These are phyloP conservation scores for Batrachochytrium dendrobatidis DNA, from an alignment of 371 early-diverging fungal species.

Conservation along the genomic window DNA sequence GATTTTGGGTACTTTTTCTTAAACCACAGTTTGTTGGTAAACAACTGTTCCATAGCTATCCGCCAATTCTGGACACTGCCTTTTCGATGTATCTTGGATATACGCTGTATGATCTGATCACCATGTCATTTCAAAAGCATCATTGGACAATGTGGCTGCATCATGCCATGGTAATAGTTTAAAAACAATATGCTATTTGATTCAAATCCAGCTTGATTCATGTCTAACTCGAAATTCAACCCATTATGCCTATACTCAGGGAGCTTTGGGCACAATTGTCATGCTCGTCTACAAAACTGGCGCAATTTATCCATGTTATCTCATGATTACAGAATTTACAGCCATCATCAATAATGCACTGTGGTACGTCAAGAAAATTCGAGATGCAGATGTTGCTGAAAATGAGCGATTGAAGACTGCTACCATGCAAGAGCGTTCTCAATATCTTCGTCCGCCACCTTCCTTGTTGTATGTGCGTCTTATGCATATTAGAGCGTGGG, in stretches of 20 bases:
- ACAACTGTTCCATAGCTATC: not conserved
- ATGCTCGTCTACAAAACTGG: not conserved
- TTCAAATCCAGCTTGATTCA: too few species aligned
- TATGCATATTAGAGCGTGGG: not conserved
- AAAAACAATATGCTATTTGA: too few species aligned
- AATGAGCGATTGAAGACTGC: not conserved
- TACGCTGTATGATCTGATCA: not conserved
- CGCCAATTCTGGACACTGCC: not conserved
- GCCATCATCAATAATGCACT: not conserved
- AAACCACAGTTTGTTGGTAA: not conserved
- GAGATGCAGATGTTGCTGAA: not conserved
- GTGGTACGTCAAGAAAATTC: not conserved
- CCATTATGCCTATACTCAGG: too few species aligned
- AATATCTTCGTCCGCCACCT: not conserved
- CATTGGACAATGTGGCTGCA: constrained; percentile 1
- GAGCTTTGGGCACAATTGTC: not conserved
- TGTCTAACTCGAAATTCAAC: too few species aligned
- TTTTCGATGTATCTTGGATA: not conserved
- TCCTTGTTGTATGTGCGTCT: not conserved
- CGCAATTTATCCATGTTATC: not conserved
- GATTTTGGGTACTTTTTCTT: not conserved
- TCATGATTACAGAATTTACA: constrained; percentile 1
- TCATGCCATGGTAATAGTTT: too few species aligned
- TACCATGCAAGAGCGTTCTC: too few species aligned
- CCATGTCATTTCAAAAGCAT: constrained; percentile 1